Conservation (phyloP, 345 rosid genomes). For the Trapa bicornis region DNA sequence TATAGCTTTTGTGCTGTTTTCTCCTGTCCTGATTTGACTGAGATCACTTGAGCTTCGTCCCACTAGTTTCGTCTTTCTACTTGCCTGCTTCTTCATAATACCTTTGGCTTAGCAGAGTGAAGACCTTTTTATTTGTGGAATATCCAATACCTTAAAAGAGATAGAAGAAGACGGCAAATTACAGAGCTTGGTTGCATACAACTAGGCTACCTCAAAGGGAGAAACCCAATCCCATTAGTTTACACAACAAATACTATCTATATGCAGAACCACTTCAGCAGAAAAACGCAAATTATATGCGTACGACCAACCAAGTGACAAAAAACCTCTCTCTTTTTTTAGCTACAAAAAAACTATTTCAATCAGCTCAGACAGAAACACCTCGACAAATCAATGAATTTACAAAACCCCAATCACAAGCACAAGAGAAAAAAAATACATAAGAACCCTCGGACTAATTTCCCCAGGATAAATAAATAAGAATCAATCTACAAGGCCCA, state of each 20-base stretch:
- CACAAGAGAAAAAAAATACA: no score
- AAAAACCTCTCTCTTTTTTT: not conserved
- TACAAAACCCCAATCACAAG: not conserved
- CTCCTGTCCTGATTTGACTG: constrained; percentile 24
- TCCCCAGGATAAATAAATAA: not conserved
- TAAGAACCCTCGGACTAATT: not conserved
- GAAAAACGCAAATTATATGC: not conserved
- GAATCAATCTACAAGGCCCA: constrained; percentile 3
- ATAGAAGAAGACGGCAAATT: not conserved
- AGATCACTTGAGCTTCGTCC: constrained; percentile 26
- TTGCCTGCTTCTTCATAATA: constrained; percentile 37
- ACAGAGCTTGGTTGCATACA: not conserved
- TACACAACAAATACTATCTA: not conserved
- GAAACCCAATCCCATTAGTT: not conserved
- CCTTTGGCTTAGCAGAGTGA: constrained; percentile 5
- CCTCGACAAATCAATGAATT: not conserved
- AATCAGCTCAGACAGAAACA: constrained; percentile 3
- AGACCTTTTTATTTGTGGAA: not conserved
- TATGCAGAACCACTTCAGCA: not conserved
- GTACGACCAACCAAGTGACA: not conserved
- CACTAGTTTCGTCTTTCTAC: constrained; percentile 29
- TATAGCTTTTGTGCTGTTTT: constrained; percentile 19
- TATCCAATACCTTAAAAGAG: not conserved
- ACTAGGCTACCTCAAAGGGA: not conserved
- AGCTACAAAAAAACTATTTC: constrained; percentile 3